Evolutionary conservation across 2,329 filamentous ascomycete species (phyloP), one percentile per base, ranked within the genome.

Genomic region (Hansfordia pulvinata): DNA sequence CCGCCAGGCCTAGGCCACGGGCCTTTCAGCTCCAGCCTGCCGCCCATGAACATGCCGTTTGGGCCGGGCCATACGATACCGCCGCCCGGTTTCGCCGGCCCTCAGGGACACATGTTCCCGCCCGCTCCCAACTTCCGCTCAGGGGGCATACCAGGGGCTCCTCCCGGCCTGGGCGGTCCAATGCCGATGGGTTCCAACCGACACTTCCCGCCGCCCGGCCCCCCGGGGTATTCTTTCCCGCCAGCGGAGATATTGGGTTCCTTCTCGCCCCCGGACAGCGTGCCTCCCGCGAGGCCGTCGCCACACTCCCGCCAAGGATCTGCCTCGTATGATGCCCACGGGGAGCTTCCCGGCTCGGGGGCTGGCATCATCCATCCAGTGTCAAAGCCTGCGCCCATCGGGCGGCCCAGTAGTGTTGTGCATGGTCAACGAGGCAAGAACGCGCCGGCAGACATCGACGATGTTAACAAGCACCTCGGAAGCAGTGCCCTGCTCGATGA

Each of bases 401-500:
- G 88, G 35, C 71, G 85, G 18, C 88, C 90, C 1, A 76, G 76
- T 10, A 93, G 85, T 47, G 71, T 70, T 14, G 64, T 63, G 10
- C 62, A 68, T 24, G 66, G 65, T 10, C 62, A 62, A 23, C 56
- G 57, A 12, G 42, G 26, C 42, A 41, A 25, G 31, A 41, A 32
- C 35, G 34, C 35, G 35, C 61, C 64, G 15, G 54, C 59, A 16
- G 74, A 77, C 30, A 58, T 84, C 12, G 83, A 88, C 29, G 71
- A 82, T 25, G 56, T 81, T 29, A 78, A 75, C 35, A 70, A 77
- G 33, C 85, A 90, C 40, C 64, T 98, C 15, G 90, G 90, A 9
- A 96, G 88, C 51, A 86, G 84, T 41, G 90, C 86, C 9, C 61
- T 98, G 9, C 61, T 96, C 24, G 77, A 77, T 34, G 85, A 92